phyloP scores from a whole-genome alignment of 2,329 filamentous ascomycete genomes.

The Venturia aucupariae region DNA sequence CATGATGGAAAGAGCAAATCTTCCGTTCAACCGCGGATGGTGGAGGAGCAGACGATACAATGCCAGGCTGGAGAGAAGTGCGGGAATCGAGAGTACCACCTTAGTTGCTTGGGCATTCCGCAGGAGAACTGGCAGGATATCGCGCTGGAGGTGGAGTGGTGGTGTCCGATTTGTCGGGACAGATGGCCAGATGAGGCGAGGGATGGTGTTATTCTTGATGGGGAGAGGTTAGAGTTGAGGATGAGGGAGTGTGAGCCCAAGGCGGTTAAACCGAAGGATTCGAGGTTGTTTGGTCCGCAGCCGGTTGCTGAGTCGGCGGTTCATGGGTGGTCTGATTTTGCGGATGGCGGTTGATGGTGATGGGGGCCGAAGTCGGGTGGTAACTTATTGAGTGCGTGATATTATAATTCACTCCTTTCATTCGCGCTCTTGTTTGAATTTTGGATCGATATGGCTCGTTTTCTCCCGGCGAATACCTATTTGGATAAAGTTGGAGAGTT shows the following conservation, averaged over 20 bases:
- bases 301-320: not conserved
- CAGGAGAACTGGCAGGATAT: not conserved
- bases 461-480: too few relatives aligned
- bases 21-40: not conserved
- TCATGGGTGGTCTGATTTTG: not conserved
- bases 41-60: not conserved
- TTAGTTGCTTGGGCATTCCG: not conserved
- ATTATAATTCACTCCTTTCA: too few relatives aligned
- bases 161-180: not conserved
- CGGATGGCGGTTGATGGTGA: too few relatives aligned
- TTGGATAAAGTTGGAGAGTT: too few relatives aligned
- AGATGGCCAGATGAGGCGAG: not conserved
- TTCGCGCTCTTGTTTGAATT: too few relatives aligned
- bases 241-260: not conserved
- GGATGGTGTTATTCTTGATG: not conserved
- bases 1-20: not conserved
- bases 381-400: too few relatives aligned
- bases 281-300: not conserved
- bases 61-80: not conserved
- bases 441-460: too few relatives aligned
- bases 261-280: not conserved
- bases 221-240: not conserved
- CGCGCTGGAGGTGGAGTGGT: not conserved
- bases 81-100: not conserved
- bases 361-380: too few relatives aligned